Percentiles rank a stretch among this genome's conserved stretches.
phyloP scores from a whole-genome alignment of 352 stramenopile species.

The Globisporangium perplexum region DNA sequence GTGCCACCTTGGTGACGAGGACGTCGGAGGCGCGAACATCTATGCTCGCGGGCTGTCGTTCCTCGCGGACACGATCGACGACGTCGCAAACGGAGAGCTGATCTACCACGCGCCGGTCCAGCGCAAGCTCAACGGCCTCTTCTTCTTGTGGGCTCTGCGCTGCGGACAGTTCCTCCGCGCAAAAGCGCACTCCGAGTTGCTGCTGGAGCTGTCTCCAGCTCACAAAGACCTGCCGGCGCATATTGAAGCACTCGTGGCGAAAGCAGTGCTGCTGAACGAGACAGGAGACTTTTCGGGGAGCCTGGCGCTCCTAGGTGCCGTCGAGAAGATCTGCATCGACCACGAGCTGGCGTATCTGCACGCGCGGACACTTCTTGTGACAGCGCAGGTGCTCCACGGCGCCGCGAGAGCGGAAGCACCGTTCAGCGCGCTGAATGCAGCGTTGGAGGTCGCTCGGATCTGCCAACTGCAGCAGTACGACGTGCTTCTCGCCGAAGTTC shows the following conservation, averaged over 20 bases:
- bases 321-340: constrained; percentile 37
- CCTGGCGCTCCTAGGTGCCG: constrained; percentile 29
- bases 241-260: constrained; percentile 33
- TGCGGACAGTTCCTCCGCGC: constrained; percentile 35
- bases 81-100: constrained; percentile 13
- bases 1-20: constrained; percentile 5
- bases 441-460: constrained; percentile 41
- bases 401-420: constrained; percentile 35
- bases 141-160: constrained; percentile 48
- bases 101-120: constrained; percentile 35
- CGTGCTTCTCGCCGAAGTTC: constrained; percentile 46
- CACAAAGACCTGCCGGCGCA: constrained; percentile 40
- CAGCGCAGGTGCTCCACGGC: constrained; percentile 27
- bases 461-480: constrained; percentile 50
- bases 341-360: constrained; percentile 38
- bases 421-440: constrained; percentile 35
- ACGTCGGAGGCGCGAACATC: constrained; percentile 11
- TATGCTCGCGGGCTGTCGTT: constrained; percentile 31
- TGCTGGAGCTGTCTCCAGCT: constrained; percentile 38
- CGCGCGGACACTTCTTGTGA: constrained; percentile 44
- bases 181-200: constrained; percentile 32
- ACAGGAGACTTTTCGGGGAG: constrained; percentile 28
- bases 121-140: constrained; percentile 37
- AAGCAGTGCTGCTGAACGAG: constrained; percentile 25
- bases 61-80: constrained; percentile 21